Evolutionary conservation across 2,329 filamentous ascomycete species (phyloP), one percentile per base, ranked within the genome.

Genomic region (Bipolaris sorokiniana): DNA sequence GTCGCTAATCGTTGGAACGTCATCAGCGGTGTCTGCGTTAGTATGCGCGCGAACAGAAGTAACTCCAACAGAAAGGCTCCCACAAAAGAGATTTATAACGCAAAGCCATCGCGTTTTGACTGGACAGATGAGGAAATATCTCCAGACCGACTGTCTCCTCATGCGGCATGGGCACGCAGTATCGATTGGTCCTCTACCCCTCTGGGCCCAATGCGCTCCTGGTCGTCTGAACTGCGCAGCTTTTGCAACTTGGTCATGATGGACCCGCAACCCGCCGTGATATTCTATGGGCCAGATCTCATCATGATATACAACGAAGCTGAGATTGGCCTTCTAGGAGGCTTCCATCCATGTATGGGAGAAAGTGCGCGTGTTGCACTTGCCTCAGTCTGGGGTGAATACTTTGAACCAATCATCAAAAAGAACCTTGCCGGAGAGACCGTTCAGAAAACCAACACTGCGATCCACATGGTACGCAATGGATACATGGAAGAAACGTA

Each of bases 201-300:
- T 6, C 79, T 94, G 1, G 91, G 91, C 0, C 88, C 90, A 0
- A 90, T 94, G 41, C 85, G 88, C 57, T 75, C 80, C 26, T 95
- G 91, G 90, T 77, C 83, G 2, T 74, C 83, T 23, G 88, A 91
- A 64, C 77, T 94, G 46, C 84, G 90, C 51, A 85, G 85, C 63
- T 88, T 92, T 84, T 87, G 89, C 40, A 93, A 92, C 70, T 77
- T 93, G 48, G 85, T 94, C 59, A 91, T 94, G 89, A 64, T 63
- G 13, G 67, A 71, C 40, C 58, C 63, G 40, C 55, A 65, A 2
- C 88, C 88, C 1, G 85, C 86, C 2, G 86, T 88, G 3, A 83
- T 92, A 76, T 68, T 86, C 84, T 31, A 82, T 66, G 77, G 77
- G 1, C 58, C 71, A 9, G 68, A 75, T 16, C 67, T 75, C 23